Base-by-base conservation (phyloP, 2,329 filamentous ascomycete genomes). In the Penicillium polonicum region DNA sequence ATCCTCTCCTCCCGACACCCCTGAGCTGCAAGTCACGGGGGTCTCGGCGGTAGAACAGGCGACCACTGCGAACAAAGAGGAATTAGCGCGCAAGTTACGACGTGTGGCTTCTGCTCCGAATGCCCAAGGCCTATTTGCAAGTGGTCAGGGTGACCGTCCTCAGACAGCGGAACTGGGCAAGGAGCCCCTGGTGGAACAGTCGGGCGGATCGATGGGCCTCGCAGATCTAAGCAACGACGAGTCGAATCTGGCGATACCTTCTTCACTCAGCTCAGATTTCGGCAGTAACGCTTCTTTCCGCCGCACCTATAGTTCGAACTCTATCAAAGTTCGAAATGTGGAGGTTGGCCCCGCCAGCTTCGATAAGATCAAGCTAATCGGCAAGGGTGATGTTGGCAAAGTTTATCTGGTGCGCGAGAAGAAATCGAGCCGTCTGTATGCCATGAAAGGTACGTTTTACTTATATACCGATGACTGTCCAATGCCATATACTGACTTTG, bases 361-460 rank as follows among this genome's bases (percentile, higher is more conserved):
- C 70, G 94, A 99, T 82, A 99, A 99, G 85, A 97, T 99, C 77
- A 99, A 99, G 77, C 83, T 99, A 77, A 97, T 99, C 71, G 94
- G 94, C 56, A 99, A 99, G 80, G 94, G 94, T 58, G 94, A 99
- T 76, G 94, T 99, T 25, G 94, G 94, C 61, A 99, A 99, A 80
- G 94, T 99, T 1, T 99, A 99, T 73, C 80, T 99, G 65, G 94
- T 99, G 51, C 85, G 92, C 66, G 94, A 99, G 78, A 99, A 99
- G 85, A 97, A 97, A 84, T 96, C 92, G 70, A 88, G 87, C 67
- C 85, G 94, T 65, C 79, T 99, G 51, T 99, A 97, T 78, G 94
- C 94, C 54, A 99, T 99, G 94, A 99, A 99, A 79, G 93, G 93
- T 97, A 75, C 66, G 82, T 74, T 59, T 13, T 36, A 10, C 15